Evolutionary conservation across 768 basidiomycete species (phyloP), one percentile per base, ranked within the genome.

Genomic region (Lentinus tigrinus): DNA sequence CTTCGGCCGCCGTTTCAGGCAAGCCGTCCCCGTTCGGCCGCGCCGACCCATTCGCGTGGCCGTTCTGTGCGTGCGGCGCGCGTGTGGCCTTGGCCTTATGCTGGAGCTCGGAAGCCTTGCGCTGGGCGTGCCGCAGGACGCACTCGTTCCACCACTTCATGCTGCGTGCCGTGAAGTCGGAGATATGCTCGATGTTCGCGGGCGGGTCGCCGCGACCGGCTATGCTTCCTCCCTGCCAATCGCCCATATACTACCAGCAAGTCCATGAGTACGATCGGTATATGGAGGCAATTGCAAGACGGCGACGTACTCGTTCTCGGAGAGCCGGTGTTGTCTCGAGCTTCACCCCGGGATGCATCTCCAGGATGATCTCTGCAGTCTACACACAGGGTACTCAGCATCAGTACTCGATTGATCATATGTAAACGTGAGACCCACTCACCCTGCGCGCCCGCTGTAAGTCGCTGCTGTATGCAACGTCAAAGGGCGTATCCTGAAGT

Each of bases 361-460:
- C 69, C 23, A 89, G 68, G 64, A 92, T 88, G 36, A 72, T 72
- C 65, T 85, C 79, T 17, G 87, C 86, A 1, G 91, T 93, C 90
- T 89, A 57, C 21, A 6, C 36, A n/a, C 16, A 4, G 17, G 17
- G 19, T n/a, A 28, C 19, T 5, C 56, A 34, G 11, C 5, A n/a
- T 23, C 37, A 17, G 19, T 21, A 21, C 37, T 17, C 38, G 8
- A 17, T 19, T 27, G 31, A 36, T 23, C 37, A 10, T 28, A 16
- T 24, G 26, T 21, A 51, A 4, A 6, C 4, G n/a, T 6, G 26
- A 10, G 16, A 54, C 17, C 28, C 36, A 31, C 21, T 34, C 67
- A 92, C 92, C 74, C 83, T 79, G 47, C 71, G 73, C 13, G 92
- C 91, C 57, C 93, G 76, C 48, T 64, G 72, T 48, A 94, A 78